These are phyloP conservation scores for Chaetomium olivaceum DNA, from an alignment of 2,329 filamentous ascomycete species.

Conservation along the genomic window DNA sequence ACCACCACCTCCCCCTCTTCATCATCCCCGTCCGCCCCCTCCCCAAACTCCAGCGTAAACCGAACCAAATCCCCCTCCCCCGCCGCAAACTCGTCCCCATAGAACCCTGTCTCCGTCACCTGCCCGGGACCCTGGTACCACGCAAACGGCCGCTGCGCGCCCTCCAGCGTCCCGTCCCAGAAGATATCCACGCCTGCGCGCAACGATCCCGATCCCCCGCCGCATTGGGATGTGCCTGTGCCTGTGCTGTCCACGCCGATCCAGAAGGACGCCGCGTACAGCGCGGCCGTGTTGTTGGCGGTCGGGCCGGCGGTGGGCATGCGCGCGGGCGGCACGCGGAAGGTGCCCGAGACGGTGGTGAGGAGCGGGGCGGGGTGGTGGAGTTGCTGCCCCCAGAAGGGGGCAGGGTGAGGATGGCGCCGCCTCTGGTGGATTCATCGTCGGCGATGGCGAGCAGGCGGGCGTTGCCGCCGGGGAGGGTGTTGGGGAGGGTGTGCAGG, in stretches of 20 bases:
- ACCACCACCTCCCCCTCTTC: background rate
- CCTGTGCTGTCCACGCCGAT: slow-evolving; percentile 29
- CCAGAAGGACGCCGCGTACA: slow-evolving; percentile 31
- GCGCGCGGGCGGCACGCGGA: slow-evolving; percentile 25
- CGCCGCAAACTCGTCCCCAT: slow-evolving; percentile 13
- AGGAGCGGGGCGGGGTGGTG: slow-evolving; percentile 5
- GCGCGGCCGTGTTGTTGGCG: slow-evolving; percentile 22
- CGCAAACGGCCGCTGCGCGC: slow-evolving; percentile 21
- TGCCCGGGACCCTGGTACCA: slow-evolving; percentile 25
- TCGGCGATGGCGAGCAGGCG: background rate
- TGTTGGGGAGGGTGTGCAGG: slow-evolving; percentile 23
- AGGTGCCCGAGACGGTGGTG: slow-evolving; percentile 11
- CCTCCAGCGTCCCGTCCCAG: slow-evolving; percentile 25
- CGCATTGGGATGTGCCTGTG: too few relatives aligned
- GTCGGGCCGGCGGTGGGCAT: slow-evolving; percentile 28
- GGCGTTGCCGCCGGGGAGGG: background rate
- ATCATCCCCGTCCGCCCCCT: background rate
- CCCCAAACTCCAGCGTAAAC: slow-evolving; percentile 8
- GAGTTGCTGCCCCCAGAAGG: background rate
- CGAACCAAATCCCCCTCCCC: slow-evolving; percentile 25
- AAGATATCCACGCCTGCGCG: slow-evolving; percentile 32
- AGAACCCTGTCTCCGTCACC: slow-evolving; percentile 11
- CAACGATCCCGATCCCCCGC: too few relatives aligned
- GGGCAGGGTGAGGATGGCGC: slow-evolving; percentile 23
- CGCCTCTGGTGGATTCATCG: slow-evolving; percentile 24